These are phyloP conservation scores for Cinnamomum chago DNA, from an alignment of 164 flowering plant genomes.

Conservation along the genomic window DNA sequence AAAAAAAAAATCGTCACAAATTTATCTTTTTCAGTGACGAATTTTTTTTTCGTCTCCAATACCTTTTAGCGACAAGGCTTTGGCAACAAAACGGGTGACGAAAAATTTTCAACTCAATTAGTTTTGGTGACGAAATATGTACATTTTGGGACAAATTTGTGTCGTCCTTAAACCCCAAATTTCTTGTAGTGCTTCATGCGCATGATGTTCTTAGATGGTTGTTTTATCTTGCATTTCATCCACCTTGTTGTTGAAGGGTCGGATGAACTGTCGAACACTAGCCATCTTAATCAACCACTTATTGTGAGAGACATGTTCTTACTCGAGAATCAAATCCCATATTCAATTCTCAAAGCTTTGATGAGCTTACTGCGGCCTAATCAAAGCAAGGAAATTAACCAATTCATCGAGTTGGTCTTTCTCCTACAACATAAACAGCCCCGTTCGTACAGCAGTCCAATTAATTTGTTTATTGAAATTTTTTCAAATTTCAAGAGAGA, in stretches of 20 bases:
- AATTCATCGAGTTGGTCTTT: not conserved
- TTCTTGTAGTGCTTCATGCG: constrained; percentile 5
- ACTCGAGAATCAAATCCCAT: not conserved
- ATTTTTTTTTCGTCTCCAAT: too few relatives aligned
- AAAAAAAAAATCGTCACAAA: too few relatives aligned
- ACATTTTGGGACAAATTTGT: too few relatives aligned
- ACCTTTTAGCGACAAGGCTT: too few relatives aligned
- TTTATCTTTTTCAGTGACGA: too few relatives aligned
- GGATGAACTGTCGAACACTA: not conserved
- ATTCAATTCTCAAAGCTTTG: not conserved
- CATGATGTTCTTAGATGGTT: constrained; percentile 24
- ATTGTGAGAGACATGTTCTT: not conserved
- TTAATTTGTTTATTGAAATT: not conserved
- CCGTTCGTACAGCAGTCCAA: not conserved
- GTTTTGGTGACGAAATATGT: too few relatives aligned
- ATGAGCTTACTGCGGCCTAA: not conserved
- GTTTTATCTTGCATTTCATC: constrained; percentile 17
- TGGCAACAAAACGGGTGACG: too few relatives aligned
- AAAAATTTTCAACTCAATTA: too few relatives aligned
- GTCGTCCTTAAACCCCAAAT: too few relatives aligned
- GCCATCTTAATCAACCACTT: not conserved
- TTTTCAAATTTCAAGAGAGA: not conserved
- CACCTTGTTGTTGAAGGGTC: not conserved
- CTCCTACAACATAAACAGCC: not conserved
- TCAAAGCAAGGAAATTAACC: not conserved